A percentile compares a stretch with the other conserved stretches of the same genome.
These are phyloP conservation scores for Boletus barrowsii DNA, from an alignment of 768 basidiomycete species.

Conservation along the genomic window DNA sequence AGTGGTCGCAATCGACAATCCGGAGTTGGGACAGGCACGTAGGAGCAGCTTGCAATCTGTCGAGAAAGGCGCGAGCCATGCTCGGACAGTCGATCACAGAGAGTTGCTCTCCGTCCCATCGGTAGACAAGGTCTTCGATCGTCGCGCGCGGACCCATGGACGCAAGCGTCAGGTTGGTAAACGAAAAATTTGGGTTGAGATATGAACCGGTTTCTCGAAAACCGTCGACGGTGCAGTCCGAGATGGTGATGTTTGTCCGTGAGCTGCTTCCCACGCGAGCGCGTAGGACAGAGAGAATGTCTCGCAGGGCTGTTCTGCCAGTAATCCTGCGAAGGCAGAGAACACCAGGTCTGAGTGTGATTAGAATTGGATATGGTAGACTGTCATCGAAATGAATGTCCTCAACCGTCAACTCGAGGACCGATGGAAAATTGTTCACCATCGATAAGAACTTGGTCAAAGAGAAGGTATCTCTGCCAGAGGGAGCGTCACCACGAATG, in stretches of 20 bases:
- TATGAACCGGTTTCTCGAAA: neutral
- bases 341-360: neutral
- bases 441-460: slow-evolving; percentile 5
- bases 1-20: slow-evolving; percentile 7
- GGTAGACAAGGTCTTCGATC: slow-evolving; percentile 6
- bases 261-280: neutral
- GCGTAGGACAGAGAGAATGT: neutral
- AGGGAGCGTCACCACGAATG: neutral
- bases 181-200: neutral
- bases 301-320: neutral
- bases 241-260: slow-evolving; percentile 1
- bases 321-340: slow-evolving; percentile 2
- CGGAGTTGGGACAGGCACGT: slow-evolving; percentile 1
- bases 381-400: slow-evolving; percentile 5
- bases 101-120: slow-evolving; percentile 6
- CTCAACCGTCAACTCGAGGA: slow-evolving; percentile 4
- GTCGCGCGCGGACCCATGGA: neutral
- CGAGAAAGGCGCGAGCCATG: neutral
- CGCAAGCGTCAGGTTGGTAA: slow-evolving; percentile 1
- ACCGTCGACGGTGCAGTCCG: neutral
- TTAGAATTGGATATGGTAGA: neutral
- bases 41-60: neutral
- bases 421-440: neutral
- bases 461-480: neutral
- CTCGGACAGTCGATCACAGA: slow-evolving; percentile 2